Evolutionary conservation across 352 stramenopile genomes (phyloP).

Genomic region (Pseudoperonospora humuli): DNA sequence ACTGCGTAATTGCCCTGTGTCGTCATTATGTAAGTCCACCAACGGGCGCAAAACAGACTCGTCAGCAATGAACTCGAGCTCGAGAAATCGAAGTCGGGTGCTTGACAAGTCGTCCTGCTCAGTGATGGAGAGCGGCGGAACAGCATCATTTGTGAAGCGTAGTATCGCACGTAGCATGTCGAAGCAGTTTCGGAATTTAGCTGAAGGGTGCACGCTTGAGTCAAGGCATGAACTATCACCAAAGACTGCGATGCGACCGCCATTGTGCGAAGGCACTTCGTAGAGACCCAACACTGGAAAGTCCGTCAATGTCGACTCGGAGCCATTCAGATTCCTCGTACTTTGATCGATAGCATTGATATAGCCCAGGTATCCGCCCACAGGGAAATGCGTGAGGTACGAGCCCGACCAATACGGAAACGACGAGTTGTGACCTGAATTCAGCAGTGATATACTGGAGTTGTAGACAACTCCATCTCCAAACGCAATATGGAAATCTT

Average conservation of each 20-base stretch:
- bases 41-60: constrained; percentile 12
- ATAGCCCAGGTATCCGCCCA: constrained; percentile 52
- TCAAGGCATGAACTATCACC: constrained; percentile 71
- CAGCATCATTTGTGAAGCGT: constrained; percentile 47
- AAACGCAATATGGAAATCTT: constrained; percentile 62
- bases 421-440: constrained; percentile 14
- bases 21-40: constrained; percentile 8
- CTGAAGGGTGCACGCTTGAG: constrained; percentile 35
- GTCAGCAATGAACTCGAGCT: constrained; percentile 28
- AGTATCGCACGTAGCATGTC: constrained; percentile 50
- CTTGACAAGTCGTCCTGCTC: constrained; percentile 10
- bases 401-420: constrained; percentile 63
- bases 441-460: constrained; percentile 34
- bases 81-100: constrained; percentile 22
- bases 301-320: constrained; percentile 19
- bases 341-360: constrained; percentile 52
- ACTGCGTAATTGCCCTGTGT: constrained; percentile 13
- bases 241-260: constrained; percentile 67
- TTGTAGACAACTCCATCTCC: constrained; percentile 50
- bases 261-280: constrained; percentile 44
- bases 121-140: constrained; percentile 9
- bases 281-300: constrained; percentile 64
- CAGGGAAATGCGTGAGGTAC: constrained; percentile 58
- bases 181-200: constrained; percentile 52
- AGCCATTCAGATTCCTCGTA: constrained; percentile 40